Evolutionary conservation across 202 grass and related monocot genomes (phyloP).

Genomic region (Carex sylvatica): DNA sequence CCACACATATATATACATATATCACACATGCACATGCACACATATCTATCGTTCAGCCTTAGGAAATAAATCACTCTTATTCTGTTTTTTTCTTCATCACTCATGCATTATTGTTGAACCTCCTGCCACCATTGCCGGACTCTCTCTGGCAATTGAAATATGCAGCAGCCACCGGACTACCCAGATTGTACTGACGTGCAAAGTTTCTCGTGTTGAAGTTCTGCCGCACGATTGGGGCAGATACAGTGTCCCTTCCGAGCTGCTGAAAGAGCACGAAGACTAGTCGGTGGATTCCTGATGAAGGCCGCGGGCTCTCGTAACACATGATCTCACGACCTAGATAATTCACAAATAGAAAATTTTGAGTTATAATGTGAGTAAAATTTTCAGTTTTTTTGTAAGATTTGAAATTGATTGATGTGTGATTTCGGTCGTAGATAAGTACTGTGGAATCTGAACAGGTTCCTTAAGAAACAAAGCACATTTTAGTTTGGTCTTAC

Average conservation of each 20-base stretch:
- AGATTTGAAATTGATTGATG: no score
- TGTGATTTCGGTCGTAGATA: no score
- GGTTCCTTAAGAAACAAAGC: no score
- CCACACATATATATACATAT: not conserved
- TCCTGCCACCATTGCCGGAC: constrained; percentile 57
- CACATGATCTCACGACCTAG: constrained; percentile 49
- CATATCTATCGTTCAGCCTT: not conserved
- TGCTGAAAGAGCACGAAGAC: constrained; percentile 73
- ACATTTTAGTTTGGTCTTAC: no score
- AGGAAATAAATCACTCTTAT: not conserved
- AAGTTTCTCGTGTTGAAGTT: constrained; percentile 78
- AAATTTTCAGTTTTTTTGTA: not conserved
- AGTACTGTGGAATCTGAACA: no score
- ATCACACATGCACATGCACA: not conserved
- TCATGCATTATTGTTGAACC: constrained; percentile 43
- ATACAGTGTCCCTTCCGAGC: constrained; percentile 61
- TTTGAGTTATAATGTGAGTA: not conserved
- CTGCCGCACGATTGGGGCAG: constrained; percentile 42
- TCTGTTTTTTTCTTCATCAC: not conserved
- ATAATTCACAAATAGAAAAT: not conserved
- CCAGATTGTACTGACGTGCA: constrained; percentile 53
- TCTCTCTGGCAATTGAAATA: constrained; percentile 87
- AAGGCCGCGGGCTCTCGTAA: constrained; percentile 60
- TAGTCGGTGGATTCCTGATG: constrained; percentile 69
- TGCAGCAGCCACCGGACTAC: constrained; percentile 48